Evolutionary conservation across 148 eudicot species (phyloP), one percentile per base, ranked within the genome.

Genomic region (Vaccinium vitisidaea): DNA sequence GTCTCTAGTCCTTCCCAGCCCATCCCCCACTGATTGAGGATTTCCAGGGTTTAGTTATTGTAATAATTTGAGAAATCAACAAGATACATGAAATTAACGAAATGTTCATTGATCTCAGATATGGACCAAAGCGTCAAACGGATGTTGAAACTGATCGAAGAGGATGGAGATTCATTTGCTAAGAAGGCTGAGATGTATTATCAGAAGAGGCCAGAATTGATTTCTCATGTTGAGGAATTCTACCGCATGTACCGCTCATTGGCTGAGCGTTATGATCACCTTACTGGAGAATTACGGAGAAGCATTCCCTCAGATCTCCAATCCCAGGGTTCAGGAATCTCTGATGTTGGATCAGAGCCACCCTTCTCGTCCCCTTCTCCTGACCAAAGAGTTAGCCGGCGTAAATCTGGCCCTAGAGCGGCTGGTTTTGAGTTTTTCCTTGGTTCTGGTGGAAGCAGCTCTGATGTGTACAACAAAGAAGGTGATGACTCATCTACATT

Each of bases 371-470:
- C 50, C 81, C 84, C 92, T 75, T 81, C 94, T 16, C 92, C 92
- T 39, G 94, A 92, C 36, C 90, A 84, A 52, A 87, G 87, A 88
- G 59, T 77, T 14, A 85, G 77, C 59, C 92, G 85, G 25, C 94
- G 90, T 61, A 91, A 88, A 84, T 84, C 94, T 5, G 95, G 94
- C 75, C 92, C 92, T 80, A 94, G 98, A 25, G 96, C 98, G 73
- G 96, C 98, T 84, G 98, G 98, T 58, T 95, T 95, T 84, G 98
- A 94, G 63, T 84, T 91, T 82, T 95, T 95, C 67, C 95, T 95
- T 77, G 94, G 95, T 61, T 88, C 91, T 50, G 92, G 91, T 76
- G 93, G 90, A 84, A 93, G 92, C 85, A 86, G 90, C 59, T 86
- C 91, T 53, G 97, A 95, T 70, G 88, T 90, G 36, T 80, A 84